Percentiles rank a stretch among this genome's conserved stretches.
Evolutionary conservation across 176 grass and related monocot genomes (phyloP).

Genomic region (Rhynchospora tenuis): DNA sequence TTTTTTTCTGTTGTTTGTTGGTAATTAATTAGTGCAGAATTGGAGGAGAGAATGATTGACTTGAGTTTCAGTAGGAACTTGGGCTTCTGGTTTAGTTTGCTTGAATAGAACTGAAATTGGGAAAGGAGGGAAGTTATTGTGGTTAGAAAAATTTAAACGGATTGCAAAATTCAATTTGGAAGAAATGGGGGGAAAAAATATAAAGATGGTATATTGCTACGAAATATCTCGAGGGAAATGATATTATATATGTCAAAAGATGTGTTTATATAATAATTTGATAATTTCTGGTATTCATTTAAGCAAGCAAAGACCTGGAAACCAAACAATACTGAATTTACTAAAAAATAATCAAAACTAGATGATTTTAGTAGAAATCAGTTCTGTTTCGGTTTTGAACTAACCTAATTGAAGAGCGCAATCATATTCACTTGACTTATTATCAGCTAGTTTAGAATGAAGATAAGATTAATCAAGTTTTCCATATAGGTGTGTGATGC

Average conservation of each 20-base stretch:
- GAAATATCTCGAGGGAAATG: neutral
- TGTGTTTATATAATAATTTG: neutral
- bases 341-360: neutral
- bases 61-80: neutral
- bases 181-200: neutral
- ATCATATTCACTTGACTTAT: neutral
- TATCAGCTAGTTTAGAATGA: neutral
- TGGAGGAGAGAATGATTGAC: neutral
- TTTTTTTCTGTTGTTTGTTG: neutral
- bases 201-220: neutral
- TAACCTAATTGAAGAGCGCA: neutral
- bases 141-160: neutral
- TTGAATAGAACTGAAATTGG: neutral
- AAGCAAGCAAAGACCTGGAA: neutral
- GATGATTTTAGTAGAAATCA: neutral
- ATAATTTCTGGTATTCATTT: neutral
- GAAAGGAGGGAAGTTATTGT: neutral
- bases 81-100: neutral
- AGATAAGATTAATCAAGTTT: neutral
- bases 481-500: constrained; percentile 41
- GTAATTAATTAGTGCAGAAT: neutral
- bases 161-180: neutral
- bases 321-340: neutral
- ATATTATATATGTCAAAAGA: neutral
- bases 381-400: neutral